These are phyloP conservation scores for Typha latifolia DNA, from an alignment of 176 grass and related monocot genomes.

Conservation along the genomic window DNA sequence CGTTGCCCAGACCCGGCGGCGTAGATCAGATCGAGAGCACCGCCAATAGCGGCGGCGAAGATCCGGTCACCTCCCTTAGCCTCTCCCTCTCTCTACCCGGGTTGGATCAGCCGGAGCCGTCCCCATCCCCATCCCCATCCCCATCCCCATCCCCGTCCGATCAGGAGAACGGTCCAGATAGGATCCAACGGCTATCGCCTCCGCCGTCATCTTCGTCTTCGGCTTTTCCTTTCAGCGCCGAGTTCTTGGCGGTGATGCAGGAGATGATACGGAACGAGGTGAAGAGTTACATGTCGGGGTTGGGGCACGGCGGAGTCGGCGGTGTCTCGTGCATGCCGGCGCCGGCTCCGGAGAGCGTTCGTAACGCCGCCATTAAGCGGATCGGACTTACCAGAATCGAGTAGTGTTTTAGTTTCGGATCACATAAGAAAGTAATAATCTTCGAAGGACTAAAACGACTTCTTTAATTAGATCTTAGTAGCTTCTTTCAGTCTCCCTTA, in stretches of 20 bases:
- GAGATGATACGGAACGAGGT: constrained; percentile 20
- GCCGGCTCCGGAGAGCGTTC: constrained; percentile 1
- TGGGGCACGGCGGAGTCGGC: neutral
- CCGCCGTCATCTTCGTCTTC: neutral
- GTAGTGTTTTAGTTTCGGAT: neutral
- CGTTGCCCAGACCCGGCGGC: constrained; percentile 19
- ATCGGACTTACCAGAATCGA: neutral
- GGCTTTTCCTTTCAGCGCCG: neutral
- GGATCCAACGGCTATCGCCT: neutral
- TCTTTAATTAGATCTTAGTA: too few relatives aligned
- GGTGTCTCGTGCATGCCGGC: neutral
- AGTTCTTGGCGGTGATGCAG: constrained; percentile 20
- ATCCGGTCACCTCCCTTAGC: constrained; percentile 49
- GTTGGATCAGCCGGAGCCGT: neutral
- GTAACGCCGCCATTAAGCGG: constrained; percentile 3
- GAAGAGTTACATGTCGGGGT: constrained; percentile 12
- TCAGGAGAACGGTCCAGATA: too few relatives aligned
- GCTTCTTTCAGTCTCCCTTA: too few relatives aligned
- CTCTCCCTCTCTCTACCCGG: constrained; percentile 73
- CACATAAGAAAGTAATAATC: too few relatives aligned
- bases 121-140: too few relatives aligned
- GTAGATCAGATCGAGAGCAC: neutral
- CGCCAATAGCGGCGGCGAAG: neutral
- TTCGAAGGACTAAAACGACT: too few relatives aligned
- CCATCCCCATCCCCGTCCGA: neutral